Evolutionary conservation across 1,284 basidiomycete genomes (phyloP).

Genomic region (Tilletiaria anomala): DNA sequence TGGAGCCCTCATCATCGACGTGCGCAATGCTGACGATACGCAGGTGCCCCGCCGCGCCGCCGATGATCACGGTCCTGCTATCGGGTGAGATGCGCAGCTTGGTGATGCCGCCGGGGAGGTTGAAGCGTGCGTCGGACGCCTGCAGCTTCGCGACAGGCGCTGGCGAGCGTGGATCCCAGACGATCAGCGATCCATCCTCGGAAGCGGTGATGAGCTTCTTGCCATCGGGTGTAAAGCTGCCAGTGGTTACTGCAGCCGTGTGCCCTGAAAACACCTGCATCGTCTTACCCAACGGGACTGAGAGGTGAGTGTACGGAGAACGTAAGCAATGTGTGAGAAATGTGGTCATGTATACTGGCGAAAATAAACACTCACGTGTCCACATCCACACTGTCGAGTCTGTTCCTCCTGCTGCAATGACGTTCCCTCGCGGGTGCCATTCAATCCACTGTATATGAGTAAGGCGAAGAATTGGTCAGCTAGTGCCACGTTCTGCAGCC

Average conservation of each 20-base stretch:
- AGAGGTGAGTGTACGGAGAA: conserved; percentile 5
- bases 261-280: conserved; percentile 95
- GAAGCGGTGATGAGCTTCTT: conserved; percentile 66
- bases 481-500: conserved; percentile 1
- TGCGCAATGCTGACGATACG: conserved; percentile 72
- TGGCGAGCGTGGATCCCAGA: conserved; percentile 77
- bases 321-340: neutral
- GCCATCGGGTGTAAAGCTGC: conserved; percentile 77
- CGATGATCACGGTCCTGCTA: conserved; percentile 55
- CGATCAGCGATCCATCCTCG: conserved; percentile 65
- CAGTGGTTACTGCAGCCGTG: conserved; percentile 67
- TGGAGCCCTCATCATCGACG: conserved; percentile 44
- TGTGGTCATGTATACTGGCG: neutral
- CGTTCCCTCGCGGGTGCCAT: conserved; percentile 89
- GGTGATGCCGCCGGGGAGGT: conserved; percentile 59
- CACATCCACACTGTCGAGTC: conserved; percentile 96
- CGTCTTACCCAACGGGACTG: conserved; percentile 79
- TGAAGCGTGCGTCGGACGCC: conserved; percentile 40
- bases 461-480: neutral
- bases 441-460: conserved; percentile 56
- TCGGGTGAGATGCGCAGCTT: conserved; percentile 63
- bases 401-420: conserved; percentile 79
- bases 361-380: conserved; percentile 57
- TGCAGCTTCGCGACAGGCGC: conserved; percentile 63
- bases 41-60: conserved; percentile 66